Evolutionary conservation across 73 alveolate species (phyloP), one percentile per base, ranked within the genome.

Genomic region (Paramecium pentaurelia): DNA sequence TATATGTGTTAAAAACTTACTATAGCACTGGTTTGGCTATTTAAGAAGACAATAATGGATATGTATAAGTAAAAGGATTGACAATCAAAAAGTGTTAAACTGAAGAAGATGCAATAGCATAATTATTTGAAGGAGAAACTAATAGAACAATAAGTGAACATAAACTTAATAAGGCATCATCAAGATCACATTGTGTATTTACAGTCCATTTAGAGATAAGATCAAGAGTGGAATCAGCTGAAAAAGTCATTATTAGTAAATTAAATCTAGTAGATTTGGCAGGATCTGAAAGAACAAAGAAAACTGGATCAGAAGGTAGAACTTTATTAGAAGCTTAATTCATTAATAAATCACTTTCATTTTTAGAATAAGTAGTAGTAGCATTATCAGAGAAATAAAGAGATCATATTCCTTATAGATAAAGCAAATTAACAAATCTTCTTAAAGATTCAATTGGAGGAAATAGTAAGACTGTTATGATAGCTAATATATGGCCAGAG

Each of bases 401-500:
- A 80, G 99, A 98, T 86, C 99, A 99, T 94, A 97, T 98, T 60
- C 99, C 99, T 36, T 97, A 98, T 93, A 93, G 99, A 73, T 98
- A 98, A 92, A 95, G 99, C 60, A 98, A 98, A 96, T 97, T 99
- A 32, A 99, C 99, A 10, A 96, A 97, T 95, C 86, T 98, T 60
- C 96, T 98, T 60, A 94, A 98, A 92, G 99, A 99, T 95, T 98
- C 99, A 6, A 95, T 99, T 25, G 99, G 99, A 38, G 99, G 99
- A 34, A 99, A 99, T 93, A 97, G 99, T 92, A 98, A 97, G 92
- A 99, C 99, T 11, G 90, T 97, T 75, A 99, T 99, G 99, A 96
- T 99, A 18, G 99, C 99, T 12, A 98, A 98, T 88, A 97, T 99
- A 77, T 98, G 99, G 99, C 99, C 99, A 8, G 99, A 98, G 95